A percentile compares a stretch with the other conserved stretches of the same genome.
Evolutionary conservation across 345 rosid genomes (phyloP).

Genomic region (Dipteronia dyeriana): DNA sequence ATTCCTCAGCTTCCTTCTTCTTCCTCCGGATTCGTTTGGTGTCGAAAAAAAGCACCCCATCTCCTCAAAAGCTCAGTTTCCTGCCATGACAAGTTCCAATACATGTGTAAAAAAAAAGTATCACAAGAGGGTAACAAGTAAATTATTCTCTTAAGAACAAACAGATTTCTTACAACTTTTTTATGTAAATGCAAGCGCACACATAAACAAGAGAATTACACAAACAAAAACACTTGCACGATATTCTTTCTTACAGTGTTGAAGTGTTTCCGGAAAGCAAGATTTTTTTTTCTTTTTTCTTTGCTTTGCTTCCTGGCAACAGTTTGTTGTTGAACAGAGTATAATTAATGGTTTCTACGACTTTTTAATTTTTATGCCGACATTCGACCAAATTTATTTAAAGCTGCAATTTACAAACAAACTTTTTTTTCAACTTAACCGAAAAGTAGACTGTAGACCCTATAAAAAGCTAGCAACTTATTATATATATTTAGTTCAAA

Average conservation of each 20-base stretch:
- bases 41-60: conserved; percentile 78
- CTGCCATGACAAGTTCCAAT: conserved; percentile 4
- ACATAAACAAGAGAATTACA: no score
- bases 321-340: neutral
- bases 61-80: conserved; percentile 13
- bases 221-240: no score
- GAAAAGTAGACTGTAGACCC: neutral
- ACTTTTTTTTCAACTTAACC: neutral
- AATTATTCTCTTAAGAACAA: no score
- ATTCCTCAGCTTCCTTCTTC: conserved; percentile 47
- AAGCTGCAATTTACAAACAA: neutral
- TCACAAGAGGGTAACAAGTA: neutral
- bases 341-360: neutral
- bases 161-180: no score
- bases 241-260: no score
- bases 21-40: conserved; percentile 43
- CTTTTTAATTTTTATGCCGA: neutral
- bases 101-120: neutral
- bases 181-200: no score
- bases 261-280: neutral
- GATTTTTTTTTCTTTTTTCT: neutral
- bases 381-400: neutral
- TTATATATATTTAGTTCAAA: no score
- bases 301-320: conserved; percentile 16
- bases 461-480: neutral